Evolutionary conservation across 2,329 filamentous ascomycete species (phyloP).

Genomic region (Fusarium sp.): DNA sequence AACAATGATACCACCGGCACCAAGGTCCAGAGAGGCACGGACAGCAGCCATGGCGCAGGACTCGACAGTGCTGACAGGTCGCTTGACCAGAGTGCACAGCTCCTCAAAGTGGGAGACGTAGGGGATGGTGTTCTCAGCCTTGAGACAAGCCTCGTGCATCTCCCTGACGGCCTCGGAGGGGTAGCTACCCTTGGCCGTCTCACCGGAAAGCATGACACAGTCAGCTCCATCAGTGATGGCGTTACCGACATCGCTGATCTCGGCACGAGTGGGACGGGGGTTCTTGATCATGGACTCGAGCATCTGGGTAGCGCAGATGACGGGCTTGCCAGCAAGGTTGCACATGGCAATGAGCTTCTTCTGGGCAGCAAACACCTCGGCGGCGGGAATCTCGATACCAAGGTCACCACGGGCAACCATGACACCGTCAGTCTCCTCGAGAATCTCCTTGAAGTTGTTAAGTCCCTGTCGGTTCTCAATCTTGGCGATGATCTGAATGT

Average conservation of each 20-base stretch:
- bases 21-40: conserved; percentile 93
- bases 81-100: conserved; percentile 83
- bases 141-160: conserved; percentile 98
- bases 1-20: conserved; percentile 95
- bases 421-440: conserved; percentile 96
- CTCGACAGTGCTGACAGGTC: conserved; percentile 89
- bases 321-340: conserved; percentile 98
- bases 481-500: conserved; percentile 99
- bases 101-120: conserved; percentile 98
- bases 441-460: conserved; percentile 99
- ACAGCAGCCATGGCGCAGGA: conserved; percentile 98
- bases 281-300: conserved; percentile 99
- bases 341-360: conserved; percentile 99
- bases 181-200: conserved; percentile 98
- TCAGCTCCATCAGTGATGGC: conserved; percentile 97
- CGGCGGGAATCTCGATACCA: conserved; percentile 97
- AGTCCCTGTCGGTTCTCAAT: conserved; percentile 99
- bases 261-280: conserved; percentile 95
- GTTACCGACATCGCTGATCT: conserved; percentile 98
- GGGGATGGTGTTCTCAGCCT: conserved; percentile 96
- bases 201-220: conserved; percentile 99
- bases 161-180: conserved; percentile 91
- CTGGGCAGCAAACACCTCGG: conserved; percentile 98
- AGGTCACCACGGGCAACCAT: conserved; percentile 98
- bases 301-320: conserved; percentile 99